phyloP scores from a whole-genome alignment of 192 early-diverging fungal species.

The Powellomyces hirtus region DNA sequence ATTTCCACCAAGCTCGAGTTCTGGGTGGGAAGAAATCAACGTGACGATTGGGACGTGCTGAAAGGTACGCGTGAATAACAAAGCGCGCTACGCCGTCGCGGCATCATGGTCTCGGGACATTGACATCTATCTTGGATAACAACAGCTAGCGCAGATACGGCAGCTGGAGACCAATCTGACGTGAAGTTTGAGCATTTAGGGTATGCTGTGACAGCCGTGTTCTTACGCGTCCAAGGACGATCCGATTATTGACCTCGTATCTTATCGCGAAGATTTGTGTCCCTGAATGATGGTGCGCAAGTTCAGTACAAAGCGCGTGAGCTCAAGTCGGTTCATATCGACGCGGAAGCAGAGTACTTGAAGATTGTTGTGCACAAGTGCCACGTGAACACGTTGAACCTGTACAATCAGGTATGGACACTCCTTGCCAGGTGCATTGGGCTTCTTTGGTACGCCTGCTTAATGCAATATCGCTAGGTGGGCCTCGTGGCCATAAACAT shows the following conservation, averaged over 20 bases:
- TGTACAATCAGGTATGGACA: slow-evolving; percentile 78
- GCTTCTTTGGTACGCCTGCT: not conserved
- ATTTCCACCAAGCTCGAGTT: slow-evolving; percentile 71
- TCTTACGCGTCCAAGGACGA: too few relatives aligned
- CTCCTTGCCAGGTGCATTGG: not conserved
- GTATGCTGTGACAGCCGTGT: not conserved
- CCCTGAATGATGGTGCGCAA: slow-evolving; percentile 60
- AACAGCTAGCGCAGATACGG: too few relatives aligned
- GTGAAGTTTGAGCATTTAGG: slow-evolving; percentile 3
- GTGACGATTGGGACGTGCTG: not conserved
- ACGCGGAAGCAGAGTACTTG: slow-evolving; percentile 64
- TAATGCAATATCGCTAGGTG: slow-evolving; percentile 35
- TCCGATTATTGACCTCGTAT: too few relatives aligned
- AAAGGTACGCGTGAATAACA: not conserved
- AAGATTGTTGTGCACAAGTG: slow-evolving; percentile 68
- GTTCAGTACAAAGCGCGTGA: slow-evolving; percentile 68
- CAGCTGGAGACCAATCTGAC: too few relatives aligned
- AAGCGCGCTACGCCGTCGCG: too few relatives aligned
- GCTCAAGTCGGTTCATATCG: slow-evolving; percentile 72
- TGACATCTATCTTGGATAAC: not conserved
- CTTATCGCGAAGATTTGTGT: slow-evolving; percentile 56
- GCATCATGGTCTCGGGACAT: too few relatives aligned
- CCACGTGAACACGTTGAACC: slow-evolving; percentile 69
- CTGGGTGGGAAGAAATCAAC: slow-evolving; percentile 49
- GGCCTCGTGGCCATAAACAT: slow-evolving; percentile 64